These are phyloP conservation scores for Curvularia spicifera DNA, from an alignment of 2,329 filamentous ascomycete species.

Conservation along the genomic window DNA sequence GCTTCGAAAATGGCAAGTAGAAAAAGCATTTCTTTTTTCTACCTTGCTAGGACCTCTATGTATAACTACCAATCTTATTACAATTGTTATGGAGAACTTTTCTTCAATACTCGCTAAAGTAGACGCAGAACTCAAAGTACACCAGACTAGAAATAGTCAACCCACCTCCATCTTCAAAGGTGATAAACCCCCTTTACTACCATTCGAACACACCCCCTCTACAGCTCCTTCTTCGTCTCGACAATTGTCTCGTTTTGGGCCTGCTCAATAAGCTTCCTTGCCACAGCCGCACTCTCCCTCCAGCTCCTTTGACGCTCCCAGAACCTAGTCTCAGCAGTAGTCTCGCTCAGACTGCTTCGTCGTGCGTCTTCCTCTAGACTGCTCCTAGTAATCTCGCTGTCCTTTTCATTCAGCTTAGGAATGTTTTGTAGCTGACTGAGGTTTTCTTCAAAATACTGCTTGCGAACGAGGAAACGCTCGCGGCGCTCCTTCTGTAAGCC, in stretches of 20 bases:
- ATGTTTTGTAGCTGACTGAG: conserved; percentile 62
- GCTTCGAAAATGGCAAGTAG: neutral
- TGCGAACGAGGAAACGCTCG: conserved; percentile 81
- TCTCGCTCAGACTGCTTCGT: conserved; percentile 49
- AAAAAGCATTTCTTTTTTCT: neutral
- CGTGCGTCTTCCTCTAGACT: conserved; percentile 66
- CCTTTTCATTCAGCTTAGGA: conserved; percentile 52
- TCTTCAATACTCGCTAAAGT: neutral
- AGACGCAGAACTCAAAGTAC: neutral
- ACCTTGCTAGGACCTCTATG: neutral
- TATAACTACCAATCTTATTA: neutral
- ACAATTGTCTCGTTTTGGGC: conserved; percentile 35
- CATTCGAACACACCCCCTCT: neutral
- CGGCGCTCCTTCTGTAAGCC: conserved; percentile 84
- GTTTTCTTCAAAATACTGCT: conserved; percentile 77
- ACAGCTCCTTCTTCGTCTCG: conserved; percentile 51
- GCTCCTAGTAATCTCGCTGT: conserved; percentile 66
- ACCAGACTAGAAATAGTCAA: conserved; percentile 18
- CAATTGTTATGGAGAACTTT: neutral
- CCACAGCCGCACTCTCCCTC: conserved; percentile 59
- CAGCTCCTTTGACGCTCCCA: conserved; percentile 60
- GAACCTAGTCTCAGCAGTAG: conserved; percentile 57
- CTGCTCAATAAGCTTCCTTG: conserved; percentile 57
- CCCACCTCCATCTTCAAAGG: neutral
- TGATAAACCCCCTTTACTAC: neutral